Conservation (phyloP, 2,329 filamentous ascomycete genomes). For the Talaromyces sp. region DNA sequence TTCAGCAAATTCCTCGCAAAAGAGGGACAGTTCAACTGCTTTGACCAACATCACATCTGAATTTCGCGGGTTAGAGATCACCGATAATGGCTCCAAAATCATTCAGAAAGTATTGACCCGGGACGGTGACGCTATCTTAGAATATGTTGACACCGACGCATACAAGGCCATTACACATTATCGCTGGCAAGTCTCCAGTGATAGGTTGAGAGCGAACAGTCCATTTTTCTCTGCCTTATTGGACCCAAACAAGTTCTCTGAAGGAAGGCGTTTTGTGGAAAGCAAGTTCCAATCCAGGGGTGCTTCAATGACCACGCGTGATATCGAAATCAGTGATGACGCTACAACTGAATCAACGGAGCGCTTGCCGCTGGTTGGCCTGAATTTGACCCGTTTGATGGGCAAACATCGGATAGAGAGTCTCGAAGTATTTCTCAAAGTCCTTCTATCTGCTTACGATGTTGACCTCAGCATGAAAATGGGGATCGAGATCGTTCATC, state of each 20-base stretch:
- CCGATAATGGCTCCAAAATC: constrained; percentile 11
- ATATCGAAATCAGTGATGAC: constrained; percentile 6
- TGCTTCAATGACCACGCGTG: constrained; percentile 13
- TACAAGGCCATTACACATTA: constrained; percentile 18
- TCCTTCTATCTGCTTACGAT: constrained; percentile 28
- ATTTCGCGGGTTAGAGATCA: constrained; percentile 7
- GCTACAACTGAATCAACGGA: constrained; percentile 5
- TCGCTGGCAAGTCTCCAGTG: constrained; percentile 35
- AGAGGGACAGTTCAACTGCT: neutral
- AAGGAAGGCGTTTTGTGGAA: constrained; percentile 35
- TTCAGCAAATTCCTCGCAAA: neutral
- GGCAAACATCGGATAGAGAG: constrained; percentile 30
- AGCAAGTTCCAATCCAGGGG: constrained; percentile 20
- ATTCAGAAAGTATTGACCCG: constrained; percentile 24
- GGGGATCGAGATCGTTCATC: constrained; percentile 26
- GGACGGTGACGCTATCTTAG: constrained; percentile 36
- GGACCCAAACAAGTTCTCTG: constrained; percentile 41
- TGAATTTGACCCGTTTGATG: constrained; percentile 28
- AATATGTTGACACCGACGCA: constrained; percentile 26
- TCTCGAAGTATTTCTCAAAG: constrained; percentile 33
- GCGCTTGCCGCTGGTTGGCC: constrained; percentile 27
- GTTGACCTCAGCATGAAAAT: constrained; percentile 22
- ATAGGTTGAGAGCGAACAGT: constrained; percentile 31
- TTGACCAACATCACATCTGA: neutral
- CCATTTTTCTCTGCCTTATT: constrained; percentile 41